Evolutionary conservation across 2,329 filamentous ascomycete species (phyloP).

Genomic region (Emergomyces pasteurianus): DNA sequence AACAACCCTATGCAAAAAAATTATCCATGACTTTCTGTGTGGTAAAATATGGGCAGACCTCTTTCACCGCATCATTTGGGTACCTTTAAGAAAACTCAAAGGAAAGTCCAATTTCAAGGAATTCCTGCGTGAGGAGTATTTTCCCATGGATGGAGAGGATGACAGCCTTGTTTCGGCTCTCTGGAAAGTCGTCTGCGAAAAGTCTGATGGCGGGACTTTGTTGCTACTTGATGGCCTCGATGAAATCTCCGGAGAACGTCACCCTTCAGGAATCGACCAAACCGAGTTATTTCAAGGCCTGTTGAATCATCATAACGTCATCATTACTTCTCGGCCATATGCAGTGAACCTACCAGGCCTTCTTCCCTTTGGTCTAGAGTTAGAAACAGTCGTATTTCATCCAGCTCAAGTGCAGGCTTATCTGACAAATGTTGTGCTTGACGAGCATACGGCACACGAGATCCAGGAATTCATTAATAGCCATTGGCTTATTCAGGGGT

Average conservation of each 20-base stretch:
- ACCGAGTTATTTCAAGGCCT: not conserved
- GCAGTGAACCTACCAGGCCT: not conserved
- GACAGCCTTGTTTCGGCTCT: too few species aligned
- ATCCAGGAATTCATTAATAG: not conserved
- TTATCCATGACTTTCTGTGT: not conserved
- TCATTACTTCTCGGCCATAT: not conserved
- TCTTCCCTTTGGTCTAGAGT: not conserved
- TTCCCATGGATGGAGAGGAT: too few species aligned
- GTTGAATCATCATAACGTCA: not conserved
- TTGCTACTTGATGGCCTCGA: not conserved
- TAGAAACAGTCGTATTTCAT: not conserved
- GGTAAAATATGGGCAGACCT: not conserved
- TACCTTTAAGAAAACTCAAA: not conserved
- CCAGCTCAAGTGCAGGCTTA: not conserved
- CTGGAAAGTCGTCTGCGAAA: too few species aligned
- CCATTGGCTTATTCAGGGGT: not conserved
- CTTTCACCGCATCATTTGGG: not conserved
- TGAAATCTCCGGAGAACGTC: not conserved
- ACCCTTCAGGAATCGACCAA: not conserved
- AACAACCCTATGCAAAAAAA: not conserved
- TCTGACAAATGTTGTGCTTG: too few species aligned
- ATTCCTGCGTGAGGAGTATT: too few species aligned
- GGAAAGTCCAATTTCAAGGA: too few species aligned
- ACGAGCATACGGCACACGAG: too few species aligned
- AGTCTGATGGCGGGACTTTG: not conserved